A percentile compares a stretch with the other conserved stretches of the same genome.
Conservation (phyloP, 2,329 filamentous ascomycete species). For the Phyllachora maydis region DNA sequence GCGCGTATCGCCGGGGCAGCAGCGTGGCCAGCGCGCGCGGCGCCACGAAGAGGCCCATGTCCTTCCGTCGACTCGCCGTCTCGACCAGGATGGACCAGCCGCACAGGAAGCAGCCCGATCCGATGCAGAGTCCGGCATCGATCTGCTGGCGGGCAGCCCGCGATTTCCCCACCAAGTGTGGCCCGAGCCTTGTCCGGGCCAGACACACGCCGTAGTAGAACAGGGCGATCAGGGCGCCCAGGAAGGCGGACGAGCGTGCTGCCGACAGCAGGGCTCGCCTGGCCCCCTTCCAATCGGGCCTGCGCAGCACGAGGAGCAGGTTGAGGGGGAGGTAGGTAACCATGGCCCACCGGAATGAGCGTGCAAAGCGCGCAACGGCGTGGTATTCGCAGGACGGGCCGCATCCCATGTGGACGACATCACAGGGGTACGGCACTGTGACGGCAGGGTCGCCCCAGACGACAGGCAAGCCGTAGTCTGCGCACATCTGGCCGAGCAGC, state of each 20-base stretch:
- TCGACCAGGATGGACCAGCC: constrained; percentile 71
- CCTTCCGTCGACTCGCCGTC: constrained; percentile 40
- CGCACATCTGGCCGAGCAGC: constrained; percentile 51
- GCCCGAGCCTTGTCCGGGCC: constrained; percentile 51
- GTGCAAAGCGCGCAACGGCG: constrained; percentile 43
- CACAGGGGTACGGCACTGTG: constrained; percentile 57
- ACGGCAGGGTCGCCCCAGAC: constrained; percentile 52
- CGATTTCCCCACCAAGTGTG: constrained; percentile 38
- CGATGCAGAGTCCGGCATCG: constrained; percentile 47
- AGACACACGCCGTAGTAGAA: constrained; percentile 81
- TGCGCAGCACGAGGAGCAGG: constrained; percentile 36
- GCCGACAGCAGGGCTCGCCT: constrained; percentile 35
- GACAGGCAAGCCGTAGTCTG: constrained; percentile 46
- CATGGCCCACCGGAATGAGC: constrained; percentile 55
- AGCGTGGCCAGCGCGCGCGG: constrained; percentile 58
- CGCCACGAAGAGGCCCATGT: constrained; percentile 63
- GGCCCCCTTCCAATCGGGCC: constrained; percentile 21
- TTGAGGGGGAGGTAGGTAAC: constrained; percentile 60
- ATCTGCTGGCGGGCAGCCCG: constrained; percentile 24
- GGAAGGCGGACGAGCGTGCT: constrained; percentile 52
- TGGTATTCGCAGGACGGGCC: constrained; percentile 58
- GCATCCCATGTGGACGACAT: constrained; percentile 64
- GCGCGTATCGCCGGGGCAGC: constrained; percentile 46
- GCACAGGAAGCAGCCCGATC: constrained; percentile 51
- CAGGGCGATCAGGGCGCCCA: constrained; percentile 55